phyloP scores from a whole-genome alignment of 805 yeast genomes.

The Ogataea pini region DNA sequence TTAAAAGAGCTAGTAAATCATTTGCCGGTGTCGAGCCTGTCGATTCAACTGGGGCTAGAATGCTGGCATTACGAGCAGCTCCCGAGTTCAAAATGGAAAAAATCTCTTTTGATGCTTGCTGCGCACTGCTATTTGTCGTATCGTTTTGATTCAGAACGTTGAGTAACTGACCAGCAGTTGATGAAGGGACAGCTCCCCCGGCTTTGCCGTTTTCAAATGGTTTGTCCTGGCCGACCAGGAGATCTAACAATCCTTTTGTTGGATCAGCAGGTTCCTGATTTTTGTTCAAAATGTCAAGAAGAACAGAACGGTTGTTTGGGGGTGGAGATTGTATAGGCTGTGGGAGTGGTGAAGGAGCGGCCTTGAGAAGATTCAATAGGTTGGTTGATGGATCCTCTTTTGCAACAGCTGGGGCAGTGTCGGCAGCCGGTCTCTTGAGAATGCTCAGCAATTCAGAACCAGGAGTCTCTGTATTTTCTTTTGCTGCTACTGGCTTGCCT shows the following conservation, averaged over 20 bases:
- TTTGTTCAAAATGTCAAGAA: slow-evolving; percentile 12
- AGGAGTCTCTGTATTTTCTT: background rate
- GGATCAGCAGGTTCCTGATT: slow-evolving; percentile 14
- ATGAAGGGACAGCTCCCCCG: background rate
- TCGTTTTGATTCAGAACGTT: slow-evolving; percentile 9
- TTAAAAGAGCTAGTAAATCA: background rate
- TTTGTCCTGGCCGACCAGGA: slow-evolving; percentile 6
- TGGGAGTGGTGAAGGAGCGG: background rate
- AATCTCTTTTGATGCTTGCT: slow-evolving; percentile 7
- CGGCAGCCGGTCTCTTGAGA: slow-evolving; percentile 10
- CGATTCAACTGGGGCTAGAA: background rate
- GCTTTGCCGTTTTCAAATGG: background rate
- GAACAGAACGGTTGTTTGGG: slow-evolving; percentile 7
- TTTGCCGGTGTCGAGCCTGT: slow-evolving; percentile 2
- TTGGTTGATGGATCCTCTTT: slow-evolving; percentile 12
- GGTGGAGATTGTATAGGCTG: background rate
- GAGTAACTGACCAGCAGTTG: slow-evolving; percentile 12
- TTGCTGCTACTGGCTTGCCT: background rate
- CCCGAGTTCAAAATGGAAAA: slow-evolving; percentile 2
- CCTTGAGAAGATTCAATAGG: slow-evolving; percentile 3
- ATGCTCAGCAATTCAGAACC: slow-evolving; percentile 13
- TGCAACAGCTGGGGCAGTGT: background rate
- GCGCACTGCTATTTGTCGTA: background rate
- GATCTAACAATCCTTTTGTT: slow-evolving; percentile 12
- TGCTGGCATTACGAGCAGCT: background rate